Conservation (phyloP, 192 early-diverging fungal species). For the Gamsiella multidivaricata region DNA sequence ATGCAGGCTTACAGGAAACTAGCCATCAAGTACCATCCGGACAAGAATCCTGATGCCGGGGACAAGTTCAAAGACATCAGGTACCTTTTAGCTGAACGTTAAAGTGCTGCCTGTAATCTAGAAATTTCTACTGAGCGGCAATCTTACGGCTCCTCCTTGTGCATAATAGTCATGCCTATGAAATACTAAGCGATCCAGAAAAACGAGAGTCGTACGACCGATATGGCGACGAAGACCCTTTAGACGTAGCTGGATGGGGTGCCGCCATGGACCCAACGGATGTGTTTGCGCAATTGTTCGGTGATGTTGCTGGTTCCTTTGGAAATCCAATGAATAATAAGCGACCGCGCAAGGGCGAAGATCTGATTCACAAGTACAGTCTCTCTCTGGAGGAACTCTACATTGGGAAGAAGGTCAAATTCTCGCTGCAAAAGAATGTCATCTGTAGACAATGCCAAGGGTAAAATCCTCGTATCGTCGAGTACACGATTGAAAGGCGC, state of each 20-base stretch:
- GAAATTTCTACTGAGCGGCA: too few relatives aligned
- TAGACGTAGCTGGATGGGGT: conserved; percentile 62
- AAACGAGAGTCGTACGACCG: conserved; percentile 89
- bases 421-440: conserved; percentile 85
- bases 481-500: conserved; percentile 17
- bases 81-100: too few relatives aligned
- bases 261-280: conserved; percentile 81
- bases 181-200: conserved; percentile 83
- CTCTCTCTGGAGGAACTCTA: conserved; percentile 95
- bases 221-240: conserved; percentile 89
- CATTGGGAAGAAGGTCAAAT: conserved; percentile 83
- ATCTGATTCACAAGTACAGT: conserved; percentile 76
- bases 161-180: conserved; percentile 79
- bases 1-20: conserved; percentile 71
- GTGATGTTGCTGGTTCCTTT: conserved; percentile 62
- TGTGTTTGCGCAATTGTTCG: conserved; percentile 89
- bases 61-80: conserved; percentile 91
- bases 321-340: conserved; percentile 33
- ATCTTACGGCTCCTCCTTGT: not conserved
- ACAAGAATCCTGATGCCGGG: conserved; percentile 69
- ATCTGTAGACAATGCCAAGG: conserved; percentile 72
- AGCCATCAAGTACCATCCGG: conserved; percentile 75
- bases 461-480: too few relatives aligned
- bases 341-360: conserved; percentile 35
- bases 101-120: too few relatives aligned